Conservation (phyloP, 2,329 filamentous ascomycete genomes). For the Alternaria brassicicola region DNA sequence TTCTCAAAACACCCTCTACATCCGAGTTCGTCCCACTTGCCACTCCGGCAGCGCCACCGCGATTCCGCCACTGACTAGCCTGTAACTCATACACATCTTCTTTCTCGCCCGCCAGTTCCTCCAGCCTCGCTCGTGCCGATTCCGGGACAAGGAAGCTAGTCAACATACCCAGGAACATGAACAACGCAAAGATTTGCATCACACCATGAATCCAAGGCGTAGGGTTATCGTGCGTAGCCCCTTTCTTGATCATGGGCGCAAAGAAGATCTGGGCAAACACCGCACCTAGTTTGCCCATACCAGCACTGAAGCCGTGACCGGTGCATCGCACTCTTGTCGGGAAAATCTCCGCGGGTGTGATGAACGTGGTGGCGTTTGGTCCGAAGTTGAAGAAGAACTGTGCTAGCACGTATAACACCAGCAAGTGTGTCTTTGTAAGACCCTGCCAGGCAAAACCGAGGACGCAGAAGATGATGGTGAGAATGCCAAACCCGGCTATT, state of each 20-base stretch:
- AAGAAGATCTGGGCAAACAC: constrained; percentile 59
- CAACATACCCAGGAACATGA: constrained; percentile 76
- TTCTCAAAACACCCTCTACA: neutral
- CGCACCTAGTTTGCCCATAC: constrained; percentile 56
- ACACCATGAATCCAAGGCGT: constrained; percentile 73
- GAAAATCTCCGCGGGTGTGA: constrained; percentile 60
- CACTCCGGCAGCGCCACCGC: constrained; percentile 11
- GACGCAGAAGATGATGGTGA: constrained; percentile 57
- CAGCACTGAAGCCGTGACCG: constrained; percentile 57
- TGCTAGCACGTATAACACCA: constrained; percentile 55
- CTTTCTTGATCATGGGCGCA: constrained; percentile 60
- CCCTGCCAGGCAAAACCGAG: constrained; percentile 57
- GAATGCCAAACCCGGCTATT: constrained; percentile 59
- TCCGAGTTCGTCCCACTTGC: neutral
- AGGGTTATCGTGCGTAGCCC: constrained; percentile 57
- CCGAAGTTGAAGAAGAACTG: constrained; percentile 63
- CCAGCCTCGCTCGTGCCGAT: constrained; percentile 75
- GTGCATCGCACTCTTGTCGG: constrained; percentile 57
- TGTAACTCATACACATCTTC: constrained; percentile 54
- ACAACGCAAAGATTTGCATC: constrained; percentile 78
- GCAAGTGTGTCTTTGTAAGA: constrained; percentile 51
- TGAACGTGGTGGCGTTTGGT: constrained; percentile 59
- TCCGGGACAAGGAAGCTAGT: constrained; percentile 76
- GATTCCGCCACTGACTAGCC: constrained; percentile 52
- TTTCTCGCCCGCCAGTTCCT: constrained; percentile 71